Evolutionary conservation across 495 filamentous ascomycete genomes (phyloP), one percentile per base, ranked within the genome.

Genomic region (Massariosphaeria phaeospora): DNA sequence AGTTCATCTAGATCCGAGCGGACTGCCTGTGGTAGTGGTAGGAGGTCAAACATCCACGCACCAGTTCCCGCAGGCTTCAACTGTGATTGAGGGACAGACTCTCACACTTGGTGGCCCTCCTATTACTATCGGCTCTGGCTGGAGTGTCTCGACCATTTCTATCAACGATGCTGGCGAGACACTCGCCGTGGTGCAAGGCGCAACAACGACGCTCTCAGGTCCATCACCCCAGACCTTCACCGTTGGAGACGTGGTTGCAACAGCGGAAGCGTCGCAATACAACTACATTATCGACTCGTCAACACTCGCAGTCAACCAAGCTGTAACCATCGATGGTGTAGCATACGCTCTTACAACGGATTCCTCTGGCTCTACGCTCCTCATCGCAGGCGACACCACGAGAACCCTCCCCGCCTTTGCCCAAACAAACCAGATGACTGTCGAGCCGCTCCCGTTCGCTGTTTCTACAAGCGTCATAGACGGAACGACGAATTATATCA

Each of bases 241-340:
- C 13, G 42, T 62, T 12, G 52, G 52, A 3, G 17, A 46, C 21
- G 10, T 57, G 15, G 41, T 41, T 15, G 58, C 39, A 1, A 56
- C 58, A 11, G 44, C 34, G 2, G 20, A 34, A 2, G 36, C 47
- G 10, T 30, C 25, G 1, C 11, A 34, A 29, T 23, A 34, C 45
- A 11, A 39, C 20, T 62, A 53, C 29, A 23, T 43, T 4, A 6
- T 57, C n/a, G 52, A 33, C 4, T 48, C 47, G 1, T 34, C 47
- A 23, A 48, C 42, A 2, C 59, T 62, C 10, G 33, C 21, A 1
- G 2, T 43, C 1, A 44, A 39, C 15, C 59, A 62, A 6, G 41
- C 59, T 1, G 34, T 62, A 33, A 62, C 59, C 20, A 33, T 62
- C n/a, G 40, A 39, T 15, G 38, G 34, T 18, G 55, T 39, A 12